These are phyloP conservation scores for Candida manassasensis DNA, from an alignment of 805 yeast genomes.

Conservation along the genomic window DNA sequence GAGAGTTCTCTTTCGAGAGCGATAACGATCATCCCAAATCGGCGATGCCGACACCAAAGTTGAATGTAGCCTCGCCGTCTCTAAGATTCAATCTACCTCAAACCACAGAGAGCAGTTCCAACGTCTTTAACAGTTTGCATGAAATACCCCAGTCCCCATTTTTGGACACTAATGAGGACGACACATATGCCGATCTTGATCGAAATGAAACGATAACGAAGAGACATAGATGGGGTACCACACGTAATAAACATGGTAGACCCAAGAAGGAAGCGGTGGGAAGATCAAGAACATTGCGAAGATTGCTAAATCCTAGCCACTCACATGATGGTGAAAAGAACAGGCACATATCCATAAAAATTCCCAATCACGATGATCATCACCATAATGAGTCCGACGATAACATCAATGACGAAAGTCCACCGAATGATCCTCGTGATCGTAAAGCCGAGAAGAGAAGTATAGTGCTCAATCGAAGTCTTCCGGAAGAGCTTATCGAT, in stretches of 20 bases:
- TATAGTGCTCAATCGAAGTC: slow-evolving; percentile 53
- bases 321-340: slow-evolving; percentile 4
- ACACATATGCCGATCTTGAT: background rate
- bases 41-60: slow-evolving; percentile 24
- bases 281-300: slow-evolving; percentile 52
- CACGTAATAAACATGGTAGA: slow-evolving; percentile 65
- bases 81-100: slow-evolving; percentile 25
- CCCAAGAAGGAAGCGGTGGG: slow-evolving; percentile 46
- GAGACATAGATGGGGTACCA: slow-evolving; percentile 89
- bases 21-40: slow-evolving; percentile 13
- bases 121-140: slow-evolving; percentile 6
- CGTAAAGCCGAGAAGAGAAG: slow-evolving; percentile 35
- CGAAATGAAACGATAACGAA: slow-evolving; percentile 56
- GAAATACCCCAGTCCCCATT: slow-evolving; percentile 33
- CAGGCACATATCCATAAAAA: slow-evolving; percentile 10
- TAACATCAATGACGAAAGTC: slow-evolving; percentile 23
- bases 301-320: slow-evolving; percentile 30
- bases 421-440: slow-evolving; percentile 31
- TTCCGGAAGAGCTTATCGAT: slow-evolving; percentile 57
- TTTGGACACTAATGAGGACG: slow-evolving; percentile 11
- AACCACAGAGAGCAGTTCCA: slow-evolving; percentile 7
- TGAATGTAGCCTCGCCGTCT: slow-evolving; percentile 17
- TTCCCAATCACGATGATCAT: slow-evolving; percentile 7
- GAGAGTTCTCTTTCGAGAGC: slow-evolving; percentile 3
- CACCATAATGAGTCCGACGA: slow-evolving; percentile 7